These are phyloP conservation scores for Delitschia confertaspora DNA, from an alignment of 495 filamentous ascomycete species.

Conservation along the genomic window DNA sequence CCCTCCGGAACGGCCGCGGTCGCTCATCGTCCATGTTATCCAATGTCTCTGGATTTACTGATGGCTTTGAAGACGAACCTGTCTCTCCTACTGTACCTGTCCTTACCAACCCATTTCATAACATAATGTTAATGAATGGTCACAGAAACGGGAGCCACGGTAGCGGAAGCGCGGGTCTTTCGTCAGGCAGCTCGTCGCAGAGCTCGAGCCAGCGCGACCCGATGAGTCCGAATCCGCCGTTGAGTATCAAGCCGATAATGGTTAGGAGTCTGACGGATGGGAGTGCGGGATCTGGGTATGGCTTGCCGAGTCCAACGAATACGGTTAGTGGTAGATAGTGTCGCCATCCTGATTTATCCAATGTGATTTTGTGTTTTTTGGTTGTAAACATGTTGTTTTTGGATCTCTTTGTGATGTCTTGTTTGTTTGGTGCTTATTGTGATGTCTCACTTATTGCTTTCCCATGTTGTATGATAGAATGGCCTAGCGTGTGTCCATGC, in stretches of 20 bases:
- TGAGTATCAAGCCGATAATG: conserved; percentile 18
- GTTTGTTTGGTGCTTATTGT: neutral
- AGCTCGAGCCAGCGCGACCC: conserved; percentile 26
- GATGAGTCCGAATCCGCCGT: conserved; percentile 23
- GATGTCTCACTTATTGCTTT: too few species aligned
- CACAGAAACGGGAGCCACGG: conserved; percentile 26
- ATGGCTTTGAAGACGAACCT: conserved; percentile 32
- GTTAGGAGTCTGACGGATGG: conserved; percentile 15
- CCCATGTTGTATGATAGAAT: too few species aligned
- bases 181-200: conserved; percentile 20
- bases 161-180: conserved; percentile 19
- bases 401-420: neutral
- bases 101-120: conserved; percentile 7
- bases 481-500: too few species aligned
- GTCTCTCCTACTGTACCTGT: conserved; percentile 7
- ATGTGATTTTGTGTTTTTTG: neutral
- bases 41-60: conserved; percentile 57
- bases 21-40: conserved; percentile 61
- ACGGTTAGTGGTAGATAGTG: conserved; percentile 7
- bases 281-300: conserved; percentile 11
- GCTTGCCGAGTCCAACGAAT: neutral
- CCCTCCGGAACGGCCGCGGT: conserved; percentile 37
- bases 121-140: conserved; percentile 8
- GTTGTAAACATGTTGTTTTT: neutral
- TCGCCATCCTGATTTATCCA: neutral